Evolutionary conservation across 2,329 filamentous ascomycete genomes (phyloP).

Genomic region (Dothistroma septosporum): DNA sequence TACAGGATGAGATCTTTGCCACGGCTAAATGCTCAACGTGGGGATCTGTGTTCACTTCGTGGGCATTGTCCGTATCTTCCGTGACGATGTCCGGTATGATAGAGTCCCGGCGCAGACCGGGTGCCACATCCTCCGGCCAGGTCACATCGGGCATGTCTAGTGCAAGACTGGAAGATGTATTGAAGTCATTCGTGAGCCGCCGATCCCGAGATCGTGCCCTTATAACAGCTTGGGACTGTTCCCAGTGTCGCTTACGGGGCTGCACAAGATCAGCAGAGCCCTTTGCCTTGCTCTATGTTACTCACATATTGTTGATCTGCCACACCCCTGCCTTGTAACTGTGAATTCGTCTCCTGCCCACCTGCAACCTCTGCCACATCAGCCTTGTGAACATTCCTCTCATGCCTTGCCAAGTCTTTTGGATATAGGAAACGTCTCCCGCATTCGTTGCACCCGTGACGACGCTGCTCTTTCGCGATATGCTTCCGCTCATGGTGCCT

Average conservation of each 20-base stretch:
- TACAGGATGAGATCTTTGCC: not conserved
- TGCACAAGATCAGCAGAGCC: not conserved
- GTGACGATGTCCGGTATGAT: not conserved
- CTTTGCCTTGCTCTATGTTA: not conserved
- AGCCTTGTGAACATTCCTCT: conserved; percentile 1
- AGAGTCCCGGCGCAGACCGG: not conserved
- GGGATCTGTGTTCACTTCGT: not conserved
- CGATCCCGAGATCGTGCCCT: not conserved
- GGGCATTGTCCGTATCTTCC: not conserved
- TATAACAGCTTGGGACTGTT: not conserved
- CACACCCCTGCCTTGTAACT: not conserved
- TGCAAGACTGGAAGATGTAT: not conserved
- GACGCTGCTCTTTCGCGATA: conserved; percentile 2
- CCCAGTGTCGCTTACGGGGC: not conserved
- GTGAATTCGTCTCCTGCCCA: not conserved
- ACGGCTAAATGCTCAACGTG: not conserved
- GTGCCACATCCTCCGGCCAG: not conserved
- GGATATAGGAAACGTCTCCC: conserved; percentile 7
- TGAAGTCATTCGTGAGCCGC: not conserved
- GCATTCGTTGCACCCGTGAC: conserved; percentile 4
- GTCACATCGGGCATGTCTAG: not conserved
- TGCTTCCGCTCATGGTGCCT: conserved; percentile 9
- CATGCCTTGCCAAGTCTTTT: conserved; percentile 7
- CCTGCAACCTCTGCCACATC: not conserved
- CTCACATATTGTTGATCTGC: not conserved